Evolutionary conservation across 495 filamentous ascomycete species (phyloP), one percentile per base, ranked within the genome.

Genomic region (Neurospora sp.): DNA sequence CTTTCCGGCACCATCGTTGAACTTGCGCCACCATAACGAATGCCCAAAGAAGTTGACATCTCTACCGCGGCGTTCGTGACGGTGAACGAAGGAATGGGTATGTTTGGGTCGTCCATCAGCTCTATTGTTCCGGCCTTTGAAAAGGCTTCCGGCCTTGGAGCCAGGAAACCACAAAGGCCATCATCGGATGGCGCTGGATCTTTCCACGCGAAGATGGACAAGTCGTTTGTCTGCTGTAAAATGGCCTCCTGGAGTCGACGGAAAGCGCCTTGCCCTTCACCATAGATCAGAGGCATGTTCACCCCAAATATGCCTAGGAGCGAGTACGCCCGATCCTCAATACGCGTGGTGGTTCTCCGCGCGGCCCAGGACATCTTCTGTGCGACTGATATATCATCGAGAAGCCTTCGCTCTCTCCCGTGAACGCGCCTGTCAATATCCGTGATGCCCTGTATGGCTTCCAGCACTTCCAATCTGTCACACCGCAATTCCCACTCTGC

Each of bases 191-290:
- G 4, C 18, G 8, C 20, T 23, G n/a, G 7, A 11, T 73, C 70
- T 3, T 71, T 69, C 81, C 80, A 82, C 3, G 79, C 81, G 6
- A 84, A 74, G 4, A 84, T 73, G 5, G 78, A 79, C 37, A 81
- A 74, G 62, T 83, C 80, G n/a, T 74, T 38, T 0, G 75, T 74
- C 0, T 71, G 23, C 11, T 76, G 73, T 2, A 80, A 70, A 1
- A 81, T 81, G 2, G 77, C 75, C 31, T 59, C 62, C 40, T 83
- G 81, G 14, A 79, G 71, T 3, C 77, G 70, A 20, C 16, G 5
- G 54, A 80, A 80, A 11, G 78, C 78, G 38, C 71, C 72, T 38
- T 20, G 39, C 8, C 78, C 74, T 38, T 81, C 80, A 14, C 78
- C 79, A 41, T 81, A 80, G 0, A 75, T 70, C 10, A 80, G 70